A percentile compares a stretch with the other conserved stretches of the same genome.
Evolutionary conservation across 495 filamentous ascomycete species (phyloP).

Genomic region (Xylaria telfairii): DNA sequence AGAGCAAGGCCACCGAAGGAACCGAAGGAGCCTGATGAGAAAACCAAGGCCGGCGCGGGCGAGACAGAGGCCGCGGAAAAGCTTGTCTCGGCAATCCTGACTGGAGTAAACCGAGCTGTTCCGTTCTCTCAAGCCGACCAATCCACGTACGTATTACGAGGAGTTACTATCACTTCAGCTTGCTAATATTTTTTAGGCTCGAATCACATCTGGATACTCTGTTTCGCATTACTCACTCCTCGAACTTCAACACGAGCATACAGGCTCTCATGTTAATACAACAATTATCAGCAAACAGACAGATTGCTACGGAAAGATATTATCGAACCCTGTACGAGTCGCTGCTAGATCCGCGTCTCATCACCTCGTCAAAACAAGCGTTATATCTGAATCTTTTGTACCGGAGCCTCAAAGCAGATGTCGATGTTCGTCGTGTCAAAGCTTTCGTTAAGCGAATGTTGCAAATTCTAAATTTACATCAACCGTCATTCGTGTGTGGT

Average conservation of each 20-base stretch:
- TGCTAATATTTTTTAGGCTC: constrained; percentile 55
- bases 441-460: constrained; percentile 93
- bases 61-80: constrained; percentile 77
- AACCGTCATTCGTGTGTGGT: constrained; percentile 90
- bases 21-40: constrained; percentile 33
- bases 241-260: constrained; percentile 98
- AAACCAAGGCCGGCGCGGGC: constrained; percentile 19
- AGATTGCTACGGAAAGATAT: constrained; percentile 81
- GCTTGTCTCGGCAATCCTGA: constrained; percentile 85
- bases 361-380: constrained; percentile 91
- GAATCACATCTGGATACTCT: constrained; percentile 90
- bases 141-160: constrained; percentile 60
- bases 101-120: constrained; percentile 93
- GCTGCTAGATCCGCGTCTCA: constrained; percentile 83
- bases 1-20: constrained; percentile 34
- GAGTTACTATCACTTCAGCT: constrained; percentile 1
- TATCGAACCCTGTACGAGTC: constrained; percentile 96
- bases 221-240: constrained; percentile 93
- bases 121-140: constrained; percentile 87
- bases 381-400: constrained; percentile 93
- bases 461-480: constrained; percentile 84
- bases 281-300: constrained; percentile 81
- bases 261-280: constrained; percentile 96
- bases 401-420: constrained; percentile 82
- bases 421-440: constrained; percentile 86